Conservation (phyloP, 2,329 filamentous ascomycete species). For the Calonectria hongkongensis region DNA sequence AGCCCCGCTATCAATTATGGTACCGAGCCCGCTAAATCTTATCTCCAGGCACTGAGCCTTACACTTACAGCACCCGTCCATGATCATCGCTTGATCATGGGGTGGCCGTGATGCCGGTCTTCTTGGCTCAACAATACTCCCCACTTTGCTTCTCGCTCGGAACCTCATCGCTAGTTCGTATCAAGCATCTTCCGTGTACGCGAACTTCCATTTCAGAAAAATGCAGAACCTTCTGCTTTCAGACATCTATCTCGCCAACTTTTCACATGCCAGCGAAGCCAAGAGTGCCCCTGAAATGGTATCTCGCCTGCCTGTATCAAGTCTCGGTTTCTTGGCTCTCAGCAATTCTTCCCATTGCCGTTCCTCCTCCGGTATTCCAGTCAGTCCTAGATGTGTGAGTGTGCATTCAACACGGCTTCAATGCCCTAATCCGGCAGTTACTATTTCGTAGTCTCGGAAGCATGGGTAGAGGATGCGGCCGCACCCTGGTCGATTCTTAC, state of each 20-base stretch:
- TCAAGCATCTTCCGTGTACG: too few species aligned
- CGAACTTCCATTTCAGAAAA: neutral
- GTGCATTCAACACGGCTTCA: constrained; percentile 44
- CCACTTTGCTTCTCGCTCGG: constrained; percentile 5
- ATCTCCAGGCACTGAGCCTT: constrained; percentile 29
- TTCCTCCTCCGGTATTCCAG: neutral
- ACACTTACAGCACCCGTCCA: neutral
- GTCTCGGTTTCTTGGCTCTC: constrained; percentile 20
- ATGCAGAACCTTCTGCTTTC: neutral
- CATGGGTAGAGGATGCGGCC: constrained; percentile 18
- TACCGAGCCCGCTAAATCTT: constrained; percentile 45
- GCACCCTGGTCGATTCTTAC: constrained; percentile 36
- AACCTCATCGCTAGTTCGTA: neutral
- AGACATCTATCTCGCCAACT: neutral
- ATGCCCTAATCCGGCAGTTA: constrained; percentile 51
- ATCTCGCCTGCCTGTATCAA: constrained; percentile 8
- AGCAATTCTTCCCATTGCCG: constrained; percentile 20
- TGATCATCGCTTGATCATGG: constrained; percentile 19
- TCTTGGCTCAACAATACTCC: constrained; percentile 8
- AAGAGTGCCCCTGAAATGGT: neutral
- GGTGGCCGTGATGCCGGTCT: neutral
- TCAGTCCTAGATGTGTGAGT: constrained; percentile 29
- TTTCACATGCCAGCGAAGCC: neutral
- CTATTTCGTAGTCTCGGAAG: constrained; percentile 20
- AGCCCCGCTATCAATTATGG: constrained; percentile 1